These are phyloP conservation scores for Beauveria pseudobassiana DNA, from an alignment of 2,329 filamentous ascomycete genomes.

Conservation along the genomic window DNA sequence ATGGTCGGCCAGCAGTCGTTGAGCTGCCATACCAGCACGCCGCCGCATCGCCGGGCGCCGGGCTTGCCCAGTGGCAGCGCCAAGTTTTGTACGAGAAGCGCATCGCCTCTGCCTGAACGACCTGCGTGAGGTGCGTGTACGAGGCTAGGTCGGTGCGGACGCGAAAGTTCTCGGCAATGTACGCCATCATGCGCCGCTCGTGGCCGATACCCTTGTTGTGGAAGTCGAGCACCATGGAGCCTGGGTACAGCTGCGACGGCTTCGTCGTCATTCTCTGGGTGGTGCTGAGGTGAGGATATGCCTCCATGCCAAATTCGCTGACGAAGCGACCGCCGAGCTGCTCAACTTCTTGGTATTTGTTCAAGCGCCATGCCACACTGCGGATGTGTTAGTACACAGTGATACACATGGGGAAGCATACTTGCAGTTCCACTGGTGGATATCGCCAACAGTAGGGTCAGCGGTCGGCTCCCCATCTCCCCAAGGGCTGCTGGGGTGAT, in stretches of 20 bases:
- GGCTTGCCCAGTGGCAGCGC: slow-evolving; percentile 54
- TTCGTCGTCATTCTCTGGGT: slow-evolving; percentile 56
- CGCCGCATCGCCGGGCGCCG: slow-evolving; percentile 52
- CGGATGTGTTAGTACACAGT: background rate
- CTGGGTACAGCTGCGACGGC: slow-evolving; percentile 47
- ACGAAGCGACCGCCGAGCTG: slow-evolving; percentile 68
- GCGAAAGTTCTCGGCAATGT: slow-evolving; percentile 69
- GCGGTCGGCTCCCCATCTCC: slow-evolving; percentile 48
- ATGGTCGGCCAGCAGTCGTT: slow-evolving; percentile 65
- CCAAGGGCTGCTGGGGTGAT: slow-evolving; percentile 69
- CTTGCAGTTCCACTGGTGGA: slow-evolving; percentile 61
- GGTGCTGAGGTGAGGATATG: slow-evolving; percentile 58
- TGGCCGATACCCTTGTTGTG: slow-evolving; percentile 79
- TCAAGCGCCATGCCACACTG: slow-evolving; percentile 61
- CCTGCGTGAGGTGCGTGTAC: slow-evolving; percentile 64
- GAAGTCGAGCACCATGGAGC: slow-evolving; percentile 68
- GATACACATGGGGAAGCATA: background rate
- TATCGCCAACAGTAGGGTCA: slow-evolving; percentile 66
- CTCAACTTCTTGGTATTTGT: slow-evolving; percentile 70
- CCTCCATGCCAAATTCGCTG: slow-evolving; percentile 77
- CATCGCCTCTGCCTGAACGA: slow-evolving; percentile 47
- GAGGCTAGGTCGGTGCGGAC: slow-evolving; percentile 52
- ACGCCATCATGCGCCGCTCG: slow-evolving; percentile 65
- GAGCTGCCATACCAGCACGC: slow-evolving; percentile 61
- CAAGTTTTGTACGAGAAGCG: slow-evolving; percentile 45